Percentiles rank a stretch among this genome's conserved stretches.
phyloP scores from a whole-genome alignment of 148 eudicot genomes.

The Vaccinium myrtillus region DNA sequence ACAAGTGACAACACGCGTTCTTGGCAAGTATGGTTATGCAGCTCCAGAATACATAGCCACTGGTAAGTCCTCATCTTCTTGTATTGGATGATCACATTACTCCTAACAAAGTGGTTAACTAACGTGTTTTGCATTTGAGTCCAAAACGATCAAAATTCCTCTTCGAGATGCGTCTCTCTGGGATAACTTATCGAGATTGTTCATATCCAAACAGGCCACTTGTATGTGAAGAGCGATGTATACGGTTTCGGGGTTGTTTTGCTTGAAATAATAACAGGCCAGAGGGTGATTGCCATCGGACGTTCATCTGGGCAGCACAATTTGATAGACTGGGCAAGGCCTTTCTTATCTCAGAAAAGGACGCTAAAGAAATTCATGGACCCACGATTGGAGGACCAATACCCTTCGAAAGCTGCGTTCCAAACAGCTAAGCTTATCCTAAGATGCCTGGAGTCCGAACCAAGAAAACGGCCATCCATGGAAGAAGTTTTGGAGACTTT shows the following conservation, averaged over 20 bases:
- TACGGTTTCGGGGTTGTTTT: slow-evolving; percentile 79
- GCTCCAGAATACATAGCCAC: background rate
- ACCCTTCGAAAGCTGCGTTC: slow-evolving; percentile 47
- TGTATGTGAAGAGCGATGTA: slow-evolving; percentile 72
- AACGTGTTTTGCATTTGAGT: background rate
- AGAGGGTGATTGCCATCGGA: slow-evolving; percentile 43
- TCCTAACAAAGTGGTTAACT: background rate
- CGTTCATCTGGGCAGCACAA: slow-evolving; percentile 47
- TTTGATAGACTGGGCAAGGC: slow-evolving; percentile 66
- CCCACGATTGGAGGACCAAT: slow-evolving; percentile 40
- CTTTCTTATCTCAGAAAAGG: slow-evolving; percentile 41
- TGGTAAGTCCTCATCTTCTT: background rate
- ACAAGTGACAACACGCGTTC: background rate
- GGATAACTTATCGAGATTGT: background rate
- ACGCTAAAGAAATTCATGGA: slow-evolving; percentile 56
- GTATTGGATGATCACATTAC: background rate
- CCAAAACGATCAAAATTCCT: background rate
- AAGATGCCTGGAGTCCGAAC: slow-evolving; percentile 58
- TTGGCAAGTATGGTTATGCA: background rate
- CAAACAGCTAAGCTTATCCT: slow-evolving; percentile 49
- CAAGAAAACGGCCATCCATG: slow-evolving; percentile 58
- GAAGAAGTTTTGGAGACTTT: slow-evolving; percentile 46
- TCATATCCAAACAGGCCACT: slow-evolving; percentile 35
- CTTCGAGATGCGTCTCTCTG: background rate
- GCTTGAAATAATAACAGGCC: slow-evolving; percentile 59